Base-by-base conservation (phyloP, 768 basidiomycete species). In the Leccinum arenicola region DNA sequence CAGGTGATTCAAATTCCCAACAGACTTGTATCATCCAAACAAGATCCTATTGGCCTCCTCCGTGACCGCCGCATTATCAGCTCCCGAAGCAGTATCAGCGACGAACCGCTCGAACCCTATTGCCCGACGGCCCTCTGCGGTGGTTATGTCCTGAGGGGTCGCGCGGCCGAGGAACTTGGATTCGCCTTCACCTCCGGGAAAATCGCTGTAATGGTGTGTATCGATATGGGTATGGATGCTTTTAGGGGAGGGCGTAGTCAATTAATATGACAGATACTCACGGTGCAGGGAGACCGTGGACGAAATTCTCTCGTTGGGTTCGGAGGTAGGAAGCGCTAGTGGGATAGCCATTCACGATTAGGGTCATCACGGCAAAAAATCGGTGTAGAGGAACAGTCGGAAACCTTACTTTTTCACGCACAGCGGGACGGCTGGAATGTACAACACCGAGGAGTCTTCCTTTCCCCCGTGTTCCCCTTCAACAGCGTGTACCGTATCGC, bases 401-500 rank as follows among this genome's bases (percentile, higher is more conserved):
- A 43, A 43, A 25, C 15, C 77, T 63, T 60, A 82, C 80, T 83
- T 84, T 61, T 78, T 69, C 27, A 78, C 8, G 0, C 82, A 84
- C 23, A 84, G 65, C 1, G 83, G 82, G 0, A 77, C 80, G 11
- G 82, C 80, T 9, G 82, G 83, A 40, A 83, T 84, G 53, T 84
- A 84, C 51, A 85, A 54, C 8, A 84, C 83, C 0, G 82, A 83
- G 0, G 83, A 84, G 64, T 84, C 83, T 11, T 71, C 68, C 14
- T 60, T 65, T 1, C 85, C 84, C 15, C 63, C 55, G 64, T 85
- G 83, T 25, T 75, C 70, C 4, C 61, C 57, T 64, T 85, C 84
- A 8, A 85, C 85, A 4, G 82, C 78, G 65, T 86, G 84, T 11
- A 84, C 76, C 10, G 75, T 70, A 62, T 85, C 84, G 48, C 82